Base-by-base conservation (phyloP, 768 basidiomycete species). In the Collybiopsis confluens region DNA sequence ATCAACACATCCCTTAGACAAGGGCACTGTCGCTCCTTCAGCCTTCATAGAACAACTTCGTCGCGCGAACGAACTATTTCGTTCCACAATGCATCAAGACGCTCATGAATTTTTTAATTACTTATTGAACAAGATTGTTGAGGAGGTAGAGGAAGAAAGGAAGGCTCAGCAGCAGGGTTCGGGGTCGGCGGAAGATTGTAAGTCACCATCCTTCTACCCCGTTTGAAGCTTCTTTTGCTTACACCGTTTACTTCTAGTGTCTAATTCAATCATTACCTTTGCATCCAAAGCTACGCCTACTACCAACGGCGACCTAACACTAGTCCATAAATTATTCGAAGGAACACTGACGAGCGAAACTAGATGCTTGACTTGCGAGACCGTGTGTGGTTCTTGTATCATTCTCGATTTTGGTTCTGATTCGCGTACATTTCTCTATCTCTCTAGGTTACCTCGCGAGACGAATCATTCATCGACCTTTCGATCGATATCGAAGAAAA, bases 401-500 rank as follows among this genome's bases (percentile, higher is more conserved):
- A 38, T 21, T 44, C 44, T n/a, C n/a, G n/a, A n/a, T n/a, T n/a
- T n/a, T n/a, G n/a, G 54, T 52, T 36, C 20, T 33, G 23, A 43
- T 54, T 45, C 54, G 40, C 30, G 45, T 55, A 48, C 49, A 44
- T 49, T 33, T 13, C 13, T 5, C 54, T 45, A n/a, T 33, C 47
- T 16, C 13, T 4, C 20, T 28, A 92, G 90, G 83, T 91, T 4
- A 92, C 92, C 6, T 90, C 93, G 9, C 86, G 97, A 18, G 96
- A 98, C 64, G 97, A 99, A 69, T 83, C 88, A 9, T 99, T 99
- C 72, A 80, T 99, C 52, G 97, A 99, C 71, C 78, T 99, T n/a
- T 98, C 95, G 4, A 92, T 99, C 70, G 97, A 99, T 68, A 98
- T 99, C 61, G 96, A 98, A 67, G 92, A 97, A 68, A 97, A 98